Conservation (phyloP, 306 rosid genomes). For the Trifolium pratense region DNA sequence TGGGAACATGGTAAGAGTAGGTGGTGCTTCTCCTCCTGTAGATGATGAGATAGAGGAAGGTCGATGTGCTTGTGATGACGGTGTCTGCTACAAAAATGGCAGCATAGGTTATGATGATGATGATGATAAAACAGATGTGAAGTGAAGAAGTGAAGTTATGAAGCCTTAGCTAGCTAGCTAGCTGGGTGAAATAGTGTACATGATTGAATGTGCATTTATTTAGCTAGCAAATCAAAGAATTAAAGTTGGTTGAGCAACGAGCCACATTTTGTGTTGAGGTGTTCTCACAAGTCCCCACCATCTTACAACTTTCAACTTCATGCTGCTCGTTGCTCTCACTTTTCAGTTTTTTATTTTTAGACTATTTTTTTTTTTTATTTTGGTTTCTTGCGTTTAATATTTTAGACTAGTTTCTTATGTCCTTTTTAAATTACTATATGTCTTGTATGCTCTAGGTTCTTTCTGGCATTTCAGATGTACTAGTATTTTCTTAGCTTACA, state of each 20-base stretch:
- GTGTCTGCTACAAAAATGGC: constrained; percentile 39
- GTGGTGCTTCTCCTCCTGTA: not conserved
- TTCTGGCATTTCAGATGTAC: constrained; percentile 13
- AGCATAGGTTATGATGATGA: constrained; percentile 39
- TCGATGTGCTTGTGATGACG: not conserved
- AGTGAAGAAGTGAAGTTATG: constrained; percentile 2
- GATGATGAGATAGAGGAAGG: constrained; percentile 41
- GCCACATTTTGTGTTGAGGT: not conserved
- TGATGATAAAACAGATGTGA: not conserved
- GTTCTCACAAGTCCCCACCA: not conserved
- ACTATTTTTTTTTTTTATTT: too few species aligned
- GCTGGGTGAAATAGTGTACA: not conserved
- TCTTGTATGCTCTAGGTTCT: not conserved
- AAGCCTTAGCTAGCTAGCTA: too few species aligned
- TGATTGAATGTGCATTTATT: constrained; percentile 3
- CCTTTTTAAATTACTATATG: not conserved
- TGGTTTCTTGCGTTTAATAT: not conserved
- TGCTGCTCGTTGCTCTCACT: constrained; percentile 36
- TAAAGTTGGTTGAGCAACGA: constrained; percentile 6
- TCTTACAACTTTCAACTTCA: constrained; percentile 11
- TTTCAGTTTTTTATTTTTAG: too few species aligned
- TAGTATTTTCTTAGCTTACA: not conserved
- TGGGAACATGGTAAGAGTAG: constrained; percentile 29
- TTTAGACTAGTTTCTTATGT: constrained; percentile 6
- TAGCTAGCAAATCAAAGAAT: constrained; percentile 7